Conservation (phyloP, 108 stramenopile genomes). For the Aurantiochytrium sp. region DNA sequence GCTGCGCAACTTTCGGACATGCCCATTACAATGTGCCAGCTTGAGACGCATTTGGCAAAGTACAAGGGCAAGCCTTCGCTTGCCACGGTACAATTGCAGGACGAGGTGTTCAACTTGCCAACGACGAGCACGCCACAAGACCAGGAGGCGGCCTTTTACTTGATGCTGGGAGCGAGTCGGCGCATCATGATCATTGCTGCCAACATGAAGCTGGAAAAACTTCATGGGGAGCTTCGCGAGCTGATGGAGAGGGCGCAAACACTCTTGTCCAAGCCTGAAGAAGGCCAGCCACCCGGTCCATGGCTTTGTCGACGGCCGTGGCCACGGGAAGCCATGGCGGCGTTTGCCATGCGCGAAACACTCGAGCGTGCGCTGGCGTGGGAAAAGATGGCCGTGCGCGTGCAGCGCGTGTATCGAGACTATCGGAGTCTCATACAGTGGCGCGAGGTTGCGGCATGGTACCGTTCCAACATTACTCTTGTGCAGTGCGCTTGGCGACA, state of each 20-base stretch:
- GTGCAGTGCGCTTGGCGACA: slow-evolving; percentile 7
- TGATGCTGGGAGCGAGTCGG: neutral
- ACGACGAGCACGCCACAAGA: neutral
- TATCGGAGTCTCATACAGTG: neutral
- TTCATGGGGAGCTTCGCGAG: neutral
- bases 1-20: neutral
- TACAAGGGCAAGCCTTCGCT: slow-evolving; percentile 12
- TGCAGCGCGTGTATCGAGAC: neutral
- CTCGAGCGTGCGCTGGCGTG: neutral
- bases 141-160: neutral
- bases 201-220: neutral
- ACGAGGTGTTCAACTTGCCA: slow-evolving; percentile 3
- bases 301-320: neutral
- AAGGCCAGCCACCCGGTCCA: neutral
- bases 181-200: slow-evolving; percentile 11
- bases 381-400: neutral
- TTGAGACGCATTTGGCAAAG: neutral
- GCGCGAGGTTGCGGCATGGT: neutral
- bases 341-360: neutral
- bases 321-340: neutral
- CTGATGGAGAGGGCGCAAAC: neutral
- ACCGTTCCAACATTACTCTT: neutral
- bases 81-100: neutral
- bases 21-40: slow-evolving; percentile 8
- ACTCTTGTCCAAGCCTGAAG: neutral